Evolutionary conservation across 2,329 filamentous ascomycete species (phyloP).

Genomic region (Penicillium sp.): DNA sequence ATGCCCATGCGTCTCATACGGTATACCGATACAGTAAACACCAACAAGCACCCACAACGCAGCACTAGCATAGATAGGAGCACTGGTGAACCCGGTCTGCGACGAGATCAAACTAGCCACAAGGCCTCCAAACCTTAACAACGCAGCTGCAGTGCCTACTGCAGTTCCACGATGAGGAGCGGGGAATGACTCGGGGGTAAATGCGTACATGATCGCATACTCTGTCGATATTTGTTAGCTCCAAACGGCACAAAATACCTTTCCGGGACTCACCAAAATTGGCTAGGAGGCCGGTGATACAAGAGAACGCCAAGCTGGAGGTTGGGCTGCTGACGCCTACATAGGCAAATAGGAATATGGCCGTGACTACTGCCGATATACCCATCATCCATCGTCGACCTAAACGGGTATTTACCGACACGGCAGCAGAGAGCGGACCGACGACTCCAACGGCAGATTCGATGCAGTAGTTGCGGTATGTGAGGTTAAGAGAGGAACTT

Average conservation of each 20-base stretch:
- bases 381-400: constrained; percentile 50
- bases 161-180: constrained; percentile 28
- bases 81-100: constrained; percentile 43
- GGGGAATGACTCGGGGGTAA: constrained; percentile 30
- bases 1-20: constrained; percentile 46
- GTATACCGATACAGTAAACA: constrained; percentile 43
- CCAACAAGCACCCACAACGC: constrained; percentile 48
- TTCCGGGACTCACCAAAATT: constrained; percentile 28
- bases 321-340: constrained; percentile 43
- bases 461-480: constrained; percentile 30
- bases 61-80: constrained; percentile 49
- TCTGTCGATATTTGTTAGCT: constrained; percentile 19
- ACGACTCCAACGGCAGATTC: constrained; percentile 40
- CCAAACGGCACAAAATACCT: background rate
- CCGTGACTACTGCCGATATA: constrained; percentile 45
- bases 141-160: constrained; percentile 34
- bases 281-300: constrained; percentile 48
- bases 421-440: constrained; percentile 45
- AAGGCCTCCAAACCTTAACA: constrained; percentile 34
- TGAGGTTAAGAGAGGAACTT: constrained; percentile 18
- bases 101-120: constrained; percentile 46
- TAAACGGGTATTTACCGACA: constrained; percentile 43
- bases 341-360: constrained; percentile 50
- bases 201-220: constrained; percentile 31
- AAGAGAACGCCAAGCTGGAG: constrained; percentile 33